phyloP scores from a whole-genome alignment of 75 land plant genomes.

The Selaginella moellendorffii region DNA sequence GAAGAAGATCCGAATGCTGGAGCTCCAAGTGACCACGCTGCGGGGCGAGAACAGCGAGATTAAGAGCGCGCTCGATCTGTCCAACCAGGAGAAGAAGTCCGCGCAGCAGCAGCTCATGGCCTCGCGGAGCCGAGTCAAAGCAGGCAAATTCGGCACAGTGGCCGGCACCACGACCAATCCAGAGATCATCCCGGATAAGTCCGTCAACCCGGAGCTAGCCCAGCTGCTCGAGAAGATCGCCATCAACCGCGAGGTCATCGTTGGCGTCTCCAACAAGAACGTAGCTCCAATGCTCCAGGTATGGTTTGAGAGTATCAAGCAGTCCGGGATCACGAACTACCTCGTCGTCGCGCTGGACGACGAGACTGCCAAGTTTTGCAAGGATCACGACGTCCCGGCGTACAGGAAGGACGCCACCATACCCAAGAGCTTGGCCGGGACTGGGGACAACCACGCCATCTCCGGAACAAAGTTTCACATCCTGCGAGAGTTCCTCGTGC shows the following conservation, averaged over 20 bases:
- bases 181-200: constrained; percentile 61
- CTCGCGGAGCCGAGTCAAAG: constrained; percentile 37
- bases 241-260: constrained; percentile 6
- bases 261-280: constrained; percentile 57
- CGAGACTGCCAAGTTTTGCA: constrained; percentile 37
- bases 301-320: constrained; percentile 56
- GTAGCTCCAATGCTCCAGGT: constrained; percentile 55
- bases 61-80: constrained; percentile 9
- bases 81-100: constrained; percentile 42
- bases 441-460: constrained; percentile 71
- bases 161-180: constrained; percentile 69
- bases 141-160: constrained; percentile 80
- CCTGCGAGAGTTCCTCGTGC: constrained; percentile 74
- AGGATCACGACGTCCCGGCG: constrained; percentile 56
- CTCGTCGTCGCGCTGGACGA: constrained; percentile 86
- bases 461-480: constrained; percentile 67
- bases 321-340: constrained; percentile 56
- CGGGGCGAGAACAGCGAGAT: neutral
- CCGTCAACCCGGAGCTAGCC: constrained; percentile 71
- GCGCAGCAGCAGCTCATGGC: constrained; percentile 38
- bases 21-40: neutral
- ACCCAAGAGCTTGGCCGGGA: constrained; percentile 29
- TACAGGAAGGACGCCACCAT: constrained; percentile 63
- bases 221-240: constrained; percentile 56
- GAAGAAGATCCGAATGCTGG: neutral